Conservation (phyloP, 352 stramenopile species). For the Globisporangium ultimum region DNA sequence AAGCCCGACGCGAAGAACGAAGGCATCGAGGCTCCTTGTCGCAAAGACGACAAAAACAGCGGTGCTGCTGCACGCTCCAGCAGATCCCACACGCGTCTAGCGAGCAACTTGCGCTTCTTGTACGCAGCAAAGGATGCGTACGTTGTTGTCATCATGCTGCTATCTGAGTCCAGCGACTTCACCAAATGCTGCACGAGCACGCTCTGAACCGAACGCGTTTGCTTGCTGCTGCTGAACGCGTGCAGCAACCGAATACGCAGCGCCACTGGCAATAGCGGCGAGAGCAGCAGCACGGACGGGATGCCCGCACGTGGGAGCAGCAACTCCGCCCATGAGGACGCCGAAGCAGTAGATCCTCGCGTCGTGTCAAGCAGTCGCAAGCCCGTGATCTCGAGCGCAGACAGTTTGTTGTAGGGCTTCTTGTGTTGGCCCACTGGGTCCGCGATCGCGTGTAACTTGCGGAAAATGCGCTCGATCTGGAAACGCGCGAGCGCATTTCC, state of each 20-base stretch:
- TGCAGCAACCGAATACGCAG: slow-evolving; percentile 15
- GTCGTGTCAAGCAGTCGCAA: slow-evolving; percentile 8
- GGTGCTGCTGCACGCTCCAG: slow-evolving; percentile 16
- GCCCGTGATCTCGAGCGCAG: slow-evolving; percentile 24
- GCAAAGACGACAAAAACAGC: neutral
- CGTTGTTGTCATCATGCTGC: neutral
- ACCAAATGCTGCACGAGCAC: slow-evolving; percentile 37
- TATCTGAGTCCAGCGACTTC: slow-evolving; percentile 19
- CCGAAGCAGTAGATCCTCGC: neutral
- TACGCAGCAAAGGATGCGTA: slow-evolving; percentile 27
- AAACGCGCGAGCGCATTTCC: neutral
- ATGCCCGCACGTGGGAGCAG: slow-evolving; percentile 7
- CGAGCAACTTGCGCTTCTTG: slow-evolving; percentile 34
- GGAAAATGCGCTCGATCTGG: slow-evolving; percentile 29
- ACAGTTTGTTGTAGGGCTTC: slow-evolving; percentile 21
- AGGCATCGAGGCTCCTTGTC: no score
- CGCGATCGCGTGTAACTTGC: slow-evolving; percentile 28
- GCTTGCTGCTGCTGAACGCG: slow-evolving; percentile 4
- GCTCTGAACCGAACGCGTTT: slow-evolving; percentile 12
- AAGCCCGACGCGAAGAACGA: slow-evolving; percentile 38
- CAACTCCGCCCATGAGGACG: neutral
- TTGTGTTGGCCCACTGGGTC: neutral
- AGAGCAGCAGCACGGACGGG: slow-evolving; percentile 11
- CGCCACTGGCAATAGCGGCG: slow-evolving; percentile 7
- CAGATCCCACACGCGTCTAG: slow-evolving; percentile 36